Percentiles rank a stretch among this genome's conserved stretches.
phyloP scores from a whole-genome alignment of 1,139 yeast genomes.

The Yamadazyma membranifaciens region DNA sequence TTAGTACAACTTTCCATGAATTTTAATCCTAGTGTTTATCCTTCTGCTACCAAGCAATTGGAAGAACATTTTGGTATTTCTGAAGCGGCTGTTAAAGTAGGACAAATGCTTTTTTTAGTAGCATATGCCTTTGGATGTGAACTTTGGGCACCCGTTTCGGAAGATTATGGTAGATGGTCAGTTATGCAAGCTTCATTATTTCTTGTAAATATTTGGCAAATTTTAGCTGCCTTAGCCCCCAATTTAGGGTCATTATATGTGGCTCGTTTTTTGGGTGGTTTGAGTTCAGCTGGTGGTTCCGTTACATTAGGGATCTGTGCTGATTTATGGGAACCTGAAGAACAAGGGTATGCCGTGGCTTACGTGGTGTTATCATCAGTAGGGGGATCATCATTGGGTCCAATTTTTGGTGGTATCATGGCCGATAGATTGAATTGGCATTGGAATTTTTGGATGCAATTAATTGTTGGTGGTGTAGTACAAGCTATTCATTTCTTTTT shows the following conservation, averaged over 20 bases:
- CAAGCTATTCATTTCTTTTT: conserved; percentile 28
- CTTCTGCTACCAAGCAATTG: conserved; percentile 26
- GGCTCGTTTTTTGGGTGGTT: conserved; percentile 29
- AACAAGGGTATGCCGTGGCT: conserved; percentile 37
- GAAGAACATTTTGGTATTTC: conserved; percentile 27
- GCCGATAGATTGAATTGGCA: conserved; percentile 25
- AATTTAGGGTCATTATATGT: conserved; percentile 29
- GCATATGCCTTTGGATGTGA: conserved; percentile 40
- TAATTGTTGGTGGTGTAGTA: conserved; percentile 33
- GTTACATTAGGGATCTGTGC: conserved; percentile 41
- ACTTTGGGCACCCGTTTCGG: conserved; percentile 43
- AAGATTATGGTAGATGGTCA: conserved; percentile 38
- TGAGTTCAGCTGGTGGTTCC: conserved; percentile 36
- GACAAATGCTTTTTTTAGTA: conserved; percentile 34
- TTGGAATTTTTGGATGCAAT: conserved; percentile 41
- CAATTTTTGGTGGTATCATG: conserved; percentile 35
- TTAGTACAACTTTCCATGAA: conserved; percentile 40
- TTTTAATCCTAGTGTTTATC: conserved; percentile 34
- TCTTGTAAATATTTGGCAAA: conserved; percentile 36
- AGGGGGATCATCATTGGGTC: conserved; percentile 37
- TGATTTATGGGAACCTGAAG: conserved; percentile 37
- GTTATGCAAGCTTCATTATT: conserved; percentile 31
- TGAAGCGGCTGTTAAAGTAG: conserved; percentile 28
- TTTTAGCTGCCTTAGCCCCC: conserved; percentile 33
- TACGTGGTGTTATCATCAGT: conserved; percentile 37